Evolutionary conservation across 2,329 filamentous ascomycete genomes (phyloP).

Genomic region (Cadophora sp.): DNA sequence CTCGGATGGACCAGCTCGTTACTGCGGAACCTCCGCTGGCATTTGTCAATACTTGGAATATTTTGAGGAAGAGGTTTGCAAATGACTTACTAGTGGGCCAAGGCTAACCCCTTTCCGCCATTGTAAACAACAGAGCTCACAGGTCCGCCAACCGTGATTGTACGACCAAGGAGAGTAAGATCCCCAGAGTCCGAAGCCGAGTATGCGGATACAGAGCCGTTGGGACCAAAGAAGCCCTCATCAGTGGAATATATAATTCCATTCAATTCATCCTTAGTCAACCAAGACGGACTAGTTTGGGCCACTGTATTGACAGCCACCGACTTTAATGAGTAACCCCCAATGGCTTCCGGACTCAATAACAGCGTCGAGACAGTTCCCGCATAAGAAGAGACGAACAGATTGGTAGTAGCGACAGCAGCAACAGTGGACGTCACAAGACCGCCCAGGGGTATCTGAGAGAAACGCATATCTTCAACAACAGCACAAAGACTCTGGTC

Average conservation of each 20-base stretch:
- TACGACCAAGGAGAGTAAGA: slow-evolving; percentile 48
- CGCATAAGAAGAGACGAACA: slow-evolving; percentile 50
- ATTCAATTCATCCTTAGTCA: slow-evolving; percentile 38
- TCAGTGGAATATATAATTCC: slow-evolving; percentile 41
- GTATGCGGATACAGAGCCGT: slow-evolving; percentile 38
- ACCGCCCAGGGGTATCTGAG: slow-evolving; percentile 28
- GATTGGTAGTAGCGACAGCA: slow-evolving; percentile 32
- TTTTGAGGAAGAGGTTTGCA: not conserved
- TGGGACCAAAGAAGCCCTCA: slow-evolving; percentile 34
- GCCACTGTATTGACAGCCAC: slow-evolving; percentile 36
- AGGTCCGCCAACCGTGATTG: slow-evolving; percentile 49
- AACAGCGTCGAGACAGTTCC: slow-evolving; percentile 47
- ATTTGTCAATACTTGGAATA: not conserved
- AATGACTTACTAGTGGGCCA: slow-evolving; percentile 43
- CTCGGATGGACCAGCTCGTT: slow-evolving; percentile 48
- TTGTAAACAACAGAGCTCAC: slow-evolving; percentile 53
- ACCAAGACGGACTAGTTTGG: slow-evolving; percentile 38
- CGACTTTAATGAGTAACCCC: slow-evolving; percentile 33
- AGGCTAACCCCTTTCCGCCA: slow-evolving; percentile 46
- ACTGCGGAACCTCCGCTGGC: slow-evolving; percentile 36
- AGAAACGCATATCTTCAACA: slow-evolving; percentile 31
- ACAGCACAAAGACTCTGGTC: slow-evolving; percentile 11
- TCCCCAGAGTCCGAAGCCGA: slow-evolving; percentile 49
- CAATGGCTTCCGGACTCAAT: slow-evolving; percentile 38
- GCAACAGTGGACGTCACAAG: slow-evolving; percentile 34